A percentile compares a stretch with the other conserved stretches of the same genome.
phyloP scores from a whole-genome alignment of 2,329 filamentous ascomycete species.

The Talaromyces sp. region DNA sequence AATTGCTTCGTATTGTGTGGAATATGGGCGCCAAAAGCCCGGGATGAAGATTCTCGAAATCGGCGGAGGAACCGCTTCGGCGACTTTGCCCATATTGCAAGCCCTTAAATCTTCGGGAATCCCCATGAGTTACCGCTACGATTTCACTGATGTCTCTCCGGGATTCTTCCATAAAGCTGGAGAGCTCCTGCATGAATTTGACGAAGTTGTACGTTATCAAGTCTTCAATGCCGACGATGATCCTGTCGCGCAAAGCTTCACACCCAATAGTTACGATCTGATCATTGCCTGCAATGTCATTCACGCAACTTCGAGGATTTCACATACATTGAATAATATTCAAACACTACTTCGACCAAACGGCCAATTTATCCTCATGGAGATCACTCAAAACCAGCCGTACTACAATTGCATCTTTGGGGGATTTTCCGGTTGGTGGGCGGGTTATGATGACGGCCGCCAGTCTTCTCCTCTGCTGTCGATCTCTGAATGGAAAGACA shows the following conservation, averaged over 20 bases:
- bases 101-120: no score
- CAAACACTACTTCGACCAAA: constrained; percentile 37
- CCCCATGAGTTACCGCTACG: no score
- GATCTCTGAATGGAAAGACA: neutral
- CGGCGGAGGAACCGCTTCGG: no score
- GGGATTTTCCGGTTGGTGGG: constrained; percentile 42
- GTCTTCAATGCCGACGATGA: constrained; percentile 32
- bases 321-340: constrained; percentile 27
- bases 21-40: constrained; percentile 27
- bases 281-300: constrained; percentile 37
- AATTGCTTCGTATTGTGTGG: neutral
- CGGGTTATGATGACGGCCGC: constrained; percentile 22
- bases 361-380: constrained; percentile 48
- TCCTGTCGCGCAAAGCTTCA: constrained; percentile 32
- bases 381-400: constrained; percentile 33
- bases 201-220: constrained; percentile 25
- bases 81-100: no score
- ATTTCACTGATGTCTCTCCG: constrained; percentile 26
- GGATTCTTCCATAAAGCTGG: constrained; percentile 24
- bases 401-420: constrained; percentile 30
- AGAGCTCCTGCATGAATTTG: constrained; percentile 9
- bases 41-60: constrained; percentile 40
- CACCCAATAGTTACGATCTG: constrained; percentile 30
- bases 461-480: neutral
- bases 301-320: constrained; percentile 31